Evolutionary conservation across 2,329 filamentous ascomycete species (phyloP), one percentile per base, ranked within the genome.

Genomic region (Fusarium dlaminii): DNA sequence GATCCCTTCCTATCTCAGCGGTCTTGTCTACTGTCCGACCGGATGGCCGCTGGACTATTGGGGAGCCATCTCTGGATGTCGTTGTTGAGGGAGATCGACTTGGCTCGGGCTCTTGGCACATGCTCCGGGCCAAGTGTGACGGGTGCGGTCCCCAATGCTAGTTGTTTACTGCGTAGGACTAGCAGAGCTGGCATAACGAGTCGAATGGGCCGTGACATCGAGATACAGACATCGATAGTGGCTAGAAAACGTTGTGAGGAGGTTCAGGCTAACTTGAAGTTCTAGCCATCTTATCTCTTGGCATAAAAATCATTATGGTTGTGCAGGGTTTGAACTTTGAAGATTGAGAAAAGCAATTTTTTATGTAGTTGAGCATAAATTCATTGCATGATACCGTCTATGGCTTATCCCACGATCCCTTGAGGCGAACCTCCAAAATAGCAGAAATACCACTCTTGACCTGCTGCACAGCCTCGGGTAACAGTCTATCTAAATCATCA

Each of bases 361-460:
- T 29, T 39, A 37, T 14, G 18, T 17, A 22, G 14, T 22, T 22
- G 8, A 29, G 12, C 14, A 15, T 18, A 22, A 22, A 22, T 15
- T 24, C n/a, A 27, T 4, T 6, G 18, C 15, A 57, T 10, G 5
- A 9, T 34, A 32, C 2, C 1, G 9, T 22, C 54, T 57, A 57
- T 11, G 18, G 5, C n/a, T 57, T 57, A 20, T 57, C 54, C 54
- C 54, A 57, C 3, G 54, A 46, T 22, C 54, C 54, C 32, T 57
- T 46, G 7, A 57, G 39, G 13, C 54, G 54, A 57, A 46, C 54
- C 29, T 57, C 54, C 9, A 65, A 15, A 8, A 62, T 34, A 29
- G 62, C 62, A 37, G 62, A 65, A 18, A 62, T n/a, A 37, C 62
- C 56, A 10, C 18, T n/a, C 43, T 51, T n/a, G 14, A 65, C 62